Conservation (phyloP, 2,329 filamentous ascomycete species). For the Aspergillus candidus region DNA sequence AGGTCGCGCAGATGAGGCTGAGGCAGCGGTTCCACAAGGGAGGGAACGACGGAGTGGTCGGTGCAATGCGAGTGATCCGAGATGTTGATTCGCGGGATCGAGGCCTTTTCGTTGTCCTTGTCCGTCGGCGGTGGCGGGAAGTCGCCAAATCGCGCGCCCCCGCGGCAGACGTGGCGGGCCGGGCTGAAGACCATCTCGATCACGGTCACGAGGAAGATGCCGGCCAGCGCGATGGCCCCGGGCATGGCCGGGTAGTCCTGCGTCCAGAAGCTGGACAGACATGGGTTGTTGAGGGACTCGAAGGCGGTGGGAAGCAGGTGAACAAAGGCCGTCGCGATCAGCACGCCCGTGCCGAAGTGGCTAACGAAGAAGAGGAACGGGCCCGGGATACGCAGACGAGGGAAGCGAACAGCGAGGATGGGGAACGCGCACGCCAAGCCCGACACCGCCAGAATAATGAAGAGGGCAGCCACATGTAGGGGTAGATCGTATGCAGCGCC, state of each 20-base stretch:
- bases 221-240: constrained; percentile 42
- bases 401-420: constrained; percentile 55
- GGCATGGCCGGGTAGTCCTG: constrained; percentile 44
- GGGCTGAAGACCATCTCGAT: constrained; percentile 53
- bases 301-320: constrained; percentile 67
- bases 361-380: constrained; percentile 45
- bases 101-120: neutral
- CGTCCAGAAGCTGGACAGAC: constrained; percentile 45
- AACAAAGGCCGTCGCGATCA: constrained; percentile 82
- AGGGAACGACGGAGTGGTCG: neutral
- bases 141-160: constrained; percentile 4
- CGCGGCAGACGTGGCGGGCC: constrained; percentile 24
- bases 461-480: constrained; percentile 58
- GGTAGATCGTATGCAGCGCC: constrained; percentile 53
- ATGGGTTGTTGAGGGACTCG: constrained; percentile 42
- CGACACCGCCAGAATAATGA: constrained; percentile 54
- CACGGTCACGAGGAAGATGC: constrained; percentile 43
- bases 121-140: neutral
- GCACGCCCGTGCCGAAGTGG: constrained; percentile 74
- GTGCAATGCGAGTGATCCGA: neutral
- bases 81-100: neutral
- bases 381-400: constrained; percentile 52
- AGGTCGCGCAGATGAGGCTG: constrained; percentile 22
- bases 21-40: constrained; percentile 10
- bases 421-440: constrained; percentile 60